These are phyloP conservation scores for Trypanosoma grayi DNA, from an alignment of 208 protist genomes.

Conservation along the genomic window DNA sequence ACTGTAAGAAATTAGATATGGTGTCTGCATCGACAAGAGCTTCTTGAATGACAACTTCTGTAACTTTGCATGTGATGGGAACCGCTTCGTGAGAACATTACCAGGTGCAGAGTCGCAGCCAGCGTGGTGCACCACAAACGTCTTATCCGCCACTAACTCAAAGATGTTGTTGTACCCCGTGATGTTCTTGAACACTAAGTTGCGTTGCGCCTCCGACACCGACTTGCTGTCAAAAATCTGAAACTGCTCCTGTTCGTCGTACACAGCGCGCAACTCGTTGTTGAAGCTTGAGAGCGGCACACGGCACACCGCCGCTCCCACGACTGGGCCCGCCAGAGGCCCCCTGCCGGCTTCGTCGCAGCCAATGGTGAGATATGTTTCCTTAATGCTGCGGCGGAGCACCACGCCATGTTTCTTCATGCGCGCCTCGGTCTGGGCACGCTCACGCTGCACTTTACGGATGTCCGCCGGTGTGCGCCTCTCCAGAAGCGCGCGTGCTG, in stretches of 20 bases:
- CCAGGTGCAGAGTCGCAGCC: slow-evolving; percentile 50
- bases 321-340: slow-evolving; percentile 86
- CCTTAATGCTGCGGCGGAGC: slow-evolving; percentile 81
- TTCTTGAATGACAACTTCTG: slow-evolving; percentile 81
- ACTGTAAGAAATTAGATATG: slow-evolving; percentile 82
- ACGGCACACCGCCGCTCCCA: slow-evolving; percentile 82
- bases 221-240: slow-evolving; percentile 90
- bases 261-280: slow-evolving; percentile 74
- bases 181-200: slow-evolving; percentile 79
- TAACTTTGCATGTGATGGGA: slow-evolving; percentile 60
- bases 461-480: slow-evolving; percentile 26
- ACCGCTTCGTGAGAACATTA: slow-evolving; percentile 36
- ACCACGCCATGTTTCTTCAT: slow-evolving; percentile 72
- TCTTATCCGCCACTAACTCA: slow-evolving; percentile 51
- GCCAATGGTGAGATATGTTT: slow-evolving; percentile 83
- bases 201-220: slow-evolving; percentile 66
- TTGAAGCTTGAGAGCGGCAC: slow-evolving; percentile 87
- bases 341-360: slow-evolving; percentile 90
- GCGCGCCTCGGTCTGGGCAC: slow-evolving; percentile 38
- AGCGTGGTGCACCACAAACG: slow-evolving; percentile 82
- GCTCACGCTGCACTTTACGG: slow-evolving; percentile 48
- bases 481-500: slow-evolving; percentile 23
- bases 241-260: slow-evolving; percentile 76
- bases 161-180: slow-evolving; percentile 80
- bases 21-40: slow-evolving; percentile 81